Evolutionary conservation across 352 stramenopile genomes (phyloP), one percentile per base, ranked within the genome.

Genomic region (Stephanocyclus meneghinianus): DNA sequence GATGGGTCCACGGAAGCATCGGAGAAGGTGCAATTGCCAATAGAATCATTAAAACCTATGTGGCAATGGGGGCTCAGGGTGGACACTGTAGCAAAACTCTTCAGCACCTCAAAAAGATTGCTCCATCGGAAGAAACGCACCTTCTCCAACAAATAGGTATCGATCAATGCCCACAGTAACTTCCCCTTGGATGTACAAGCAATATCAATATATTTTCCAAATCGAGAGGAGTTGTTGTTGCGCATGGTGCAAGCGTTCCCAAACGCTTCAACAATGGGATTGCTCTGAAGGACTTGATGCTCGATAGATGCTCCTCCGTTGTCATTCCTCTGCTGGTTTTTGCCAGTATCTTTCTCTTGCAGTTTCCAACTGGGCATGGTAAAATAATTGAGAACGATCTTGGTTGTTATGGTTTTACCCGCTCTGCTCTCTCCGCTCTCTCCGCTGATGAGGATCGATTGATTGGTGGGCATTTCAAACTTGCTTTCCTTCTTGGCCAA

Each of bases 351-450:
- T 44, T 16, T 70, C 45, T 71, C 76, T 53, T 56, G 80, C 32
- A 51, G 69, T 61, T 74, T 85, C 63, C 60, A 70, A 77, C 70
- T 83, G 51, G 97, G 72, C 83, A 93, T 97, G 9, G 96, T 96
- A 75, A 98, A 93, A 77, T 98, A 97, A 76, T 98, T 95, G 85
- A 98, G 95, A 61, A 98, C 95, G 82, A 98, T 98, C 84, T 98
- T 98, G 15, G 97, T 96, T 0, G 95, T 98, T 75, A 98, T 95
- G 0, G 96, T 98, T 87, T 98, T 98, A 42, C 96, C 96, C 0
- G 96, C 95, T 40, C n/a, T n/a, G n/a, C n/a, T n/a, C n/a, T n/a
- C n/a, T n/a, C 96, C 96, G 53, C 88, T 96, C 87, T 98, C 96
- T 53, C 96, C 96, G 35, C 91, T 97, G 1, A 98, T 94, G 13